A percentile compares a stretch with the other conserved stretches of the same genome.
Conservation (phyloP, 371 early-diverging fungal genomes). For the Batrachochytrium dendrobatidis region DNA sequence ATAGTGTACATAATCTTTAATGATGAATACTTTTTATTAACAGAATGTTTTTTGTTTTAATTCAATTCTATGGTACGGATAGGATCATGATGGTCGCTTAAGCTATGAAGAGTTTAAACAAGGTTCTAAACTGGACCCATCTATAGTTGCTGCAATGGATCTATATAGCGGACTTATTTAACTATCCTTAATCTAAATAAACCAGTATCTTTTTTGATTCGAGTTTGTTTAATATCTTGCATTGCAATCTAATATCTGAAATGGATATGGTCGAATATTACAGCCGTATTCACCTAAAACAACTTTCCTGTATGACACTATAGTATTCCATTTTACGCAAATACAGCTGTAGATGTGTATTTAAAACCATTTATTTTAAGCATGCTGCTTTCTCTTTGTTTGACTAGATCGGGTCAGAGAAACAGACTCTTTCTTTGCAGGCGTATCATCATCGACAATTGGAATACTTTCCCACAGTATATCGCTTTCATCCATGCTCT, state of each 20-base stretch:
- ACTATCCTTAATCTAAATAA: neutral
- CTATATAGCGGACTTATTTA: constrained; percentile 11
- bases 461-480: neutral
- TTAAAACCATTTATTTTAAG: too few species aligned
- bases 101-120: constrained; percentile 10
- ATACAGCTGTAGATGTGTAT: too few species aligned
- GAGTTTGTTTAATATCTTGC: too few species aligned
- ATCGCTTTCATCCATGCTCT: neutral
- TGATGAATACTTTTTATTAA: neutral
- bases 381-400: neutral
- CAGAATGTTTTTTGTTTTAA: neutral
- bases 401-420: neutral
- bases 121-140: constrained; percentile 6
- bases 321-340: too few species aligned
- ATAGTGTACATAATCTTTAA: too few species aligned
- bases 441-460: neutral
- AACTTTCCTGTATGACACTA: too few species aligned
- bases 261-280: too few species aligned
- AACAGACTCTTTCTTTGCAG: neutral
- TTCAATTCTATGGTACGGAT: neutral
- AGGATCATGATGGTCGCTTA: constrained; percentile 12
- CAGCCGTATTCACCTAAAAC: too few species aligned
- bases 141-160: constrained; percentile 8
- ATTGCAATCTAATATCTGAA: too few species aligned
- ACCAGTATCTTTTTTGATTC: too few species aligned